Evolutionary conservation across 1,139 yeast genomes (phyloP).

Genomic region (Blastobotrys buckinghamii): DNA sequence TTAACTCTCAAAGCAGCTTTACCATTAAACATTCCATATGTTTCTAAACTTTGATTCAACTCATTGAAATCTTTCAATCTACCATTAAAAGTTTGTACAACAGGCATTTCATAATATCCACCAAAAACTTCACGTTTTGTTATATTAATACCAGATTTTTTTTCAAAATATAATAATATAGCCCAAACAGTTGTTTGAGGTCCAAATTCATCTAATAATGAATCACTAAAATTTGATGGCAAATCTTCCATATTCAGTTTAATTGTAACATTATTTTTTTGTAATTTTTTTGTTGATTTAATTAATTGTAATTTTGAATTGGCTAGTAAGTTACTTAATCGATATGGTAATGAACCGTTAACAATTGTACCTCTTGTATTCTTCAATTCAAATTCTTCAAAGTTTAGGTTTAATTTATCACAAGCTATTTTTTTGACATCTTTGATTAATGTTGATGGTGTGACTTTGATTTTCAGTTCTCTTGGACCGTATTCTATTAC

Average conservation of each 20-base stretch:
- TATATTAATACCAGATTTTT: slow-evolving; percentile 25
- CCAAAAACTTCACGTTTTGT: slow-evolving; percentile 21
- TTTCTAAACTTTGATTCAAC: slow-evolving; percentile 19
- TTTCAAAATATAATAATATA: slow-evolving; percentile 25
- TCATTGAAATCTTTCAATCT: slow-evolving; percentile 21
- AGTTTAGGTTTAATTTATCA: slow-evolving; percentile 20
- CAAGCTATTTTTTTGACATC: slow-evolving; percentile 27
- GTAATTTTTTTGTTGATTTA: slow-evolving; percentile 14
- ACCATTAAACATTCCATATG: slow-evolving; percentile 25
- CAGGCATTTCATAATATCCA: slow-evolving; percentile 23
- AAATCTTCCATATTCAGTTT: slow-evolving; percentile 24
- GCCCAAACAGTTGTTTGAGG: slow-evolving; percentile 22
- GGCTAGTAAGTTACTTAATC: slow-evolving; percentile 26
- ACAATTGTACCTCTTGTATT: slow-evolving; percentile 16
- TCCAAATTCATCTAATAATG: slow-evolving; percentile 18
- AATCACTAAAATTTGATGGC: slow-evolving; percentile 9
- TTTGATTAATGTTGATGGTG: slow-evolving; percentile 24
- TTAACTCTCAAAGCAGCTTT: slow-evolving; percentile 24
- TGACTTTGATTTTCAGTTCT: slow-evolving; percentile 23
- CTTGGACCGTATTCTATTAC: slow-evolving; percentile 21
- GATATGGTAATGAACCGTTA: slow-evolving; percentile 24
- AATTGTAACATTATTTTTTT: slow-evolving; percentile 18
- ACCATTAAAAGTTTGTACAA: slow-evolving; percentile 24
- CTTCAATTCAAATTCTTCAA: slow-evolving; percentile 22
- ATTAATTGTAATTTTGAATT: slow-evolving; percentile 28